These are phyloP conservation scores for Paraglomus occultum DNA, from an alignment of 192 early-diverging fungal genomes.

Conservation along the genomic window DNA sequence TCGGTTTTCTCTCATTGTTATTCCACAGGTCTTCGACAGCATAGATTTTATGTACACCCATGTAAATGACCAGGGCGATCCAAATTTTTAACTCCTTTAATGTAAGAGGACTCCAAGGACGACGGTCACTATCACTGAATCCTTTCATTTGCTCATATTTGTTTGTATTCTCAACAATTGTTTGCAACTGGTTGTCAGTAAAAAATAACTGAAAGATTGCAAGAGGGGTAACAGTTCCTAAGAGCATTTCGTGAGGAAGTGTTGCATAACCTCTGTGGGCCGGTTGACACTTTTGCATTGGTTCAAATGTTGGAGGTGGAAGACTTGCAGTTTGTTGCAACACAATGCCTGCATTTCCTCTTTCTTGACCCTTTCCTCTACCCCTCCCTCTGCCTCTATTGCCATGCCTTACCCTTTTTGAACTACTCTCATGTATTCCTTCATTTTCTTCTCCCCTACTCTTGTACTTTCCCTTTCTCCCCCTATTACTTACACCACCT, in stretches of 20 bases:
- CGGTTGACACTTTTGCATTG: not conserved
- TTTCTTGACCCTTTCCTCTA: no score
- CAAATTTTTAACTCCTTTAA: conserved; percentile 20
- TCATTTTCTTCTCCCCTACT: no score
- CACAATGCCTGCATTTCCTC: no score
- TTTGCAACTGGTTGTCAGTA: conserved; percentile 12
- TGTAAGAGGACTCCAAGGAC: conserved; percentile 20
- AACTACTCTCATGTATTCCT: no score
- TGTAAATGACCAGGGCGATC: conserved; percentile 32
- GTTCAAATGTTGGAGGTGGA: not conserved
- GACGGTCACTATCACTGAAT: not conserved
- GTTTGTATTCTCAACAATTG: conserved; percentile 30
- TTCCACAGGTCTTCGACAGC: conserved; percentile 20
- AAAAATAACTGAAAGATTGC: conserved; percentile 23
- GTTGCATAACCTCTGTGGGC: not conserved
- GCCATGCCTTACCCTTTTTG: no score
- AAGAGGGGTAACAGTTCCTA: not conserved
- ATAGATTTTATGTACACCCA: conserved; percentile 21
- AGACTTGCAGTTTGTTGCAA: no score
- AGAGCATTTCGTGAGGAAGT: not conserved
- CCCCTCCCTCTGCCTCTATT: no score
- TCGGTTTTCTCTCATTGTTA: not conserved
- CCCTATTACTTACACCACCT: no score
- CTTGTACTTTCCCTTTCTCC: no score
- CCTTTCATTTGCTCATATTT: conserved; percentile 20